Percentiles rank a stretch among this genome's conserved stretches.
Evolutionary conservation across 2,329 filamentous ascomycete species (phyloP).

Genomic region (Pseudocercospora eumusae): DNA sequence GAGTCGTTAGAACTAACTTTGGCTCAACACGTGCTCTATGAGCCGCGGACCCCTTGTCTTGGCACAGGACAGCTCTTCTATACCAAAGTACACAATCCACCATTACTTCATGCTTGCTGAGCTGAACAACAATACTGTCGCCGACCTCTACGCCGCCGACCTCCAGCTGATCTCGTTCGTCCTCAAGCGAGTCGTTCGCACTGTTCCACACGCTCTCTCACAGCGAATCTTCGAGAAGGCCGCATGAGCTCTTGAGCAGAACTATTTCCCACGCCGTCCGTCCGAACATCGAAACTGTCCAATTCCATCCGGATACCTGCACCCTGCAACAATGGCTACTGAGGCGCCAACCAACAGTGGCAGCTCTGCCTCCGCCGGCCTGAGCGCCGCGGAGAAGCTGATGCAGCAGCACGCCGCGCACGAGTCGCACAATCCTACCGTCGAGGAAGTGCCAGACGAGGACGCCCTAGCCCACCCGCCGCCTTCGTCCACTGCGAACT

Average conservation of each 20-base stretch:
- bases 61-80: not conserved
- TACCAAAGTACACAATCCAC: not conserved
- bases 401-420: conserved; percentile 56
- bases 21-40: not conserved
- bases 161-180: not conserved
- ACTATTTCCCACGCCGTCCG: conserved; percentile 13
- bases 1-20: not conserved
- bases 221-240: conserved; percentile 19
- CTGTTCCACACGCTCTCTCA: not conserved
- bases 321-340: conserved; percentile 33
- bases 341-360: conserved; percentile 28
- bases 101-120: not conserved
- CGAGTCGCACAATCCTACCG: conserved; percentile 60
- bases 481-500: conserved; percentile 47
- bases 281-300: conserved; percentile 22
- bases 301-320: conserved; percentile 26
- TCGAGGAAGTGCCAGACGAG: conserved; percentile 82
- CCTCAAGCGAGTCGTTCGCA: not conserved
- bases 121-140: not conserved
- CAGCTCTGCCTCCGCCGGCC: conserved; percentile 30
- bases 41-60: not conserved
- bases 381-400: conserved; percentile 56
- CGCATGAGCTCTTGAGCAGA: conserved; percentile 20
- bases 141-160: not conserved
- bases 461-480: conserved; percentile 65